phyloP scores from a whole-genome alignment of 768 basidiomycete species.

The Cystofilobasidium ferigula region DNA sequence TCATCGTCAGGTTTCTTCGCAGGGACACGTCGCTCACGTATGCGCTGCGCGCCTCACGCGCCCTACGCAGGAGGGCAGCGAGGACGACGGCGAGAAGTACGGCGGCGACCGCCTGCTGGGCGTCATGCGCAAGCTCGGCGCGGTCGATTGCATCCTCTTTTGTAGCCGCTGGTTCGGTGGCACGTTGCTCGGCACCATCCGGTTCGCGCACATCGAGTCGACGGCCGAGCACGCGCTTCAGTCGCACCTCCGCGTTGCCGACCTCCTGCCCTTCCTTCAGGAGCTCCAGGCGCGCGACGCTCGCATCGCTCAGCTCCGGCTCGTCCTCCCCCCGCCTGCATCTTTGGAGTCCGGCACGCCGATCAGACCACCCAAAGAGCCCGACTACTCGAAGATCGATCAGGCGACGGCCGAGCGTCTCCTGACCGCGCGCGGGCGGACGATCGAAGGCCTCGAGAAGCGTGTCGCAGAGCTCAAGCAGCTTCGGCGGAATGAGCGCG shows the following conservation, averaged over 20 bases:
- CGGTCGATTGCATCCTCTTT: conserved; percentile 30
- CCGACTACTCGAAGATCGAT: neutral
- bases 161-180: conserved; percentile 26
- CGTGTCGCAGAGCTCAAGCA: conserved; percentile 1
- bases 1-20: too few relatives aligned
- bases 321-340: neutral
- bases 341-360: neutral
- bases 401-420: conserved; percentile 12
- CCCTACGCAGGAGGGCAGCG: conserved; percentile 41
- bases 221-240: conserved; percentile 2
- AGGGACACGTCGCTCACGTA: neutral
- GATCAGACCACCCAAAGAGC: neutral
- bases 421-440: conserved; percentile 12
- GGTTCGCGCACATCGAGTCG: conserved; percentile 21
- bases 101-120: conserved; percentile 54
- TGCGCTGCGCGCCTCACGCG: neutral
- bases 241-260: conserved; percentile 21
- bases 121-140: conserved; percentile 57
- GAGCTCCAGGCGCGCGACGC: conserved; percentile 23
- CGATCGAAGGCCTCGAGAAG: conserved; percentile 20
- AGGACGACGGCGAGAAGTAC: conserved; percentile 70
- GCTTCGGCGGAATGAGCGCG: neutral
- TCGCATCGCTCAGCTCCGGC: conserved; percentile 2
- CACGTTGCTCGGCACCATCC: conserved; percentile 23
- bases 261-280: conserved; percentile 11